phyloP scores from a whole-genome alignment of 2,329 filamentous ascomycete genomes.

The Aspergillus piperis region DNA sequence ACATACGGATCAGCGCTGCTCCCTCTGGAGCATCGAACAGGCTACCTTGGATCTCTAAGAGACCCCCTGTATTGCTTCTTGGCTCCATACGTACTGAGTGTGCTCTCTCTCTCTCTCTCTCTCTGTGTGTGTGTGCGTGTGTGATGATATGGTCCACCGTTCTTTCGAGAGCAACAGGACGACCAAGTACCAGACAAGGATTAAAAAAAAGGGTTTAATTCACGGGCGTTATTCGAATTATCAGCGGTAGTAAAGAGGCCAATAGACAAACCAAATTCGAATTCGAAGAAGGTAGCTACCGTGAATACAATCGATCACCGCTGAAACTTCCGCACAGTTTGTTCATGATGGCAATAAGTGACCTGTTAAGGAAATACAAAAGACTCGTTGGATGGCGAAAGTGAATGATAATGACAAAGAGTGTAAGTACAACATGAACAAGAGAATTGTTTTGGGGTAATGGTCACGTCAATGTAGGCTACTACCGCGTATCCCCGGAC shows the following conservation, averaged over 20 bases:
- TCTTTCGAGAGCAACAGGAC: background rate
- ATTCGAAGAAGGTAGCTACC: background rate
- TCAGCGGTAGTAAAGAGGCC: background rate
- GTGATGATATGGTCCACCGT: background rate
- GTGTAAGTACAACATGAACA: background rate
- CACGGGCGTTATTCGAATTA: background rate
- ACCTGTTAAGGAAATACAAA: background rate
- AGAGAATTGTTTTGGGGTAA: background rate
- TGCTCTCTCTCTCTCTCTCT: no score
- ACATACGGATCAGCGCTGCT: constrained; percentile 54
- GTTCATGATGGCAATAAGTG: background rate
- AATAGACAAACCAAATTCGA: background rate
- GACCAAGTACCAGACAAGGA: background rate
- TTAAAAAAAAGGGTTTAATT: background rate
- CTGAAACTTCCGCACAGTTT: background rate
- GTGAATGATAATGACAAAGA: background rate
- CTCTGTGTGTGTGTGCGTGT: no score
- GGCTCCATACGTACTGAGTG: constrained; percentile 1
- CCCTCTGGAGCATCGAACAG: constrained; percentile 56
- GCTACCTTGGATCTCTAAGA: constrained; percentile 45
- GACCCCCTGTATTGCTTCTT: constrained; percentile 6
- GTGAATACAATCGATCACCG: background rate
- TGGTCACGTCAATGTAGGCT: background rate
- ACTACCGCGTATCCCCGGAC: constrained; percentile 6
- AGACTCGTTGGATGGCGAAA: background rate